These are phyloP conservation scores for Tillandsia fasciculata DNA, from an alignment of 176 grass and related monocot genomes.

Conservation along the genomic window DNA sequence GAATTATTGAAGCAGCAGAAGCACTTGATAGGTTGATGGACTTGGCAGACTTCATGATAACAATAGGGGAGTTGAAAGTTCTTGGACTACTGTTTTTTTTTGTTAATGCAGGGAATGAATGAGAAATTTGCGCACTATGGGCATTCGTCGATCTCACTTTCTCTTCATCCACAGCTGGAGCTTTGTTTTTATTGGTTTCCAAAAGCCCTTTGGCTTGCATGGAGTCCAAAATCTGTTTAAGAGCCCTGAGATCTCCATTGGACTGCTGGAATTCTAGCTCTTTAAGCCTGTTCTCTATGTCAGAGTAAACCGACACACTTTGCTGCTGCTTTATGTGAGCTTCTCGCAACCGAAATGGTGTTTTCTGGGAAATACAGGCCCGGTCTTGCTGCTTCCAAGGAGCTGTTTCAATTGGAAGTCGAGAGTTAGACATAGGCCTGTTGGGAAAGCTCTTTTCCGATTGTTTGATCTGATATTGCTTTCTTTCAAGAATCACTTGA, in stretches of 20 bases:
- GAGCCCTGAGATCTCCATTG: slow-evolving; percentile 69
- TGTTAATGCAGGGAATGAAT: not conserved
- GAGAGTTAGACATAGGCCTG: slow-evolving; percentile 40
- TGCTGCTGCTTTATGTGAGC: slow-evolving; percentile 38
- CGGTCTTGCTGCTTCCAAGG: slow-evolving; percentile 79
- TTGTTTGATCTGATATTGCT: slow-evolving; percentile 27
- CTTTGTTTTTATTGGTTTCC: slow-evolving; percentile 47
- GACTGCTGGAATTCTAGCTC: slow-evolving; percentile 83
- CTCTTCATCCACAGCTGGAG: slow-evolving; percentile 9
- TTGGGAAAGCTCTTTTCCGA: slow-evolving; percentile 24
- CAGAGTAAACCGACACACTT: slow-evolving; percentile 53
- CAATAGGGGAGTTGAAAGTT: slow-evolving; percentile 70
- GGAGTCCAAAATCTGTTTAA: slow-evolving; percentile 75
- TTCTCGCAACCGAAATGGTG: slow-evolving; percentile 35
- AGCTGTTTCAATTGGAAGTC: slow-evolving; percentile 61
- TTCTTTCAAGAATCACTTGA: slow-evolving; percentile 28
- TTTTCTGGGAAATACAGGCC: slow-evolving; percentile 54
- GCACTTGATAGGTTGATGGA: slow-evolving; percentile 30
- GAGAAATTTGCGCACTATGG: slow-evolving; percentile 11
- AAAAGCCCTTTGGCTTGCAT: slow-evolving; percentile 92
- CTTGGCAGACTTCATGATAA: slow-evolving; percentile 91
- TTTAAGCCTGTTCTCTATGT: slow-evolving; percentile 85
- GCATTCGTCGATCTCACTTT: slow-evolving; percentile 17
- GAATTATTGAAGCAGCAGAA: slow-evolving; percentile 26
- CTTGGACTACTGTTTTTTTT: slow-evolving; percentile 28